Evolutionary conservation across 495 filamentous ascomycete genomes (phyloP).

Genomic region (Immersiella caudata): DNA sequence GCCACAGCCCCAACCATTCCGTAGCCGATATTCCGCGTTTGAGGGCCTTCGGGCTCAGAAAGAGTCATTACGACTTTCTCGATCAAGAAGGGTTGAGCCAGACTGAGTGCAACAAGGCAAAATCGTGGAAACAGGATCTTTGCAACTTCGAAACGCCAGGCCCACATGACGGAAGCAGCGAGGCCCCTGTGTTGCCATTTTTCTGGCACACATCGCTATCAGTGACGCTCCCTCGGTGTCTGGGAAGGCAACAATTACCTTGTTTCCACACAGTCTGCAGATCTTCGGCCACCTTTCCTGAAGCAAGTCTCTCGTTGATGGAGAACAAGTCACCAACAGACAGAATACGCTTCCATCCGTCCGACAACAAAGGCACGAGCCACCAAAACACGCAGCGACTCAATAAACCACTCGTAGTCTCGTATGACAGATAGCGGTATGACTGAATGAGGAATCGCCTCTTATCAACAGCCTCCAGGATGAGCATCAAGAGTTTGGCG

Average conservation of each 20-base stretch:
- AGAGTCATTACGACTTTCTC: constrained; percentile 21
- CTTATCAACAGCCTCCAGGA: constrained; percentile 57
- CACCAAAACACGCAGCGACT: constrained; percentile 39
- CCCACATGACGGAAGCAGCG: neutral
- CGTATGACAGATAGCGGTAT: constrained; percentile 36
- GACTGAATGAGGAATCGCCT: constrained; percentile 40
- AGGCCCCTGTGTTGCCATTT: constrained; percentile 10
- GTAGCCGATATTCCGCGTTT: constrained; percentile 42
- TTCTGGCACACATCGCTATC: neutral
- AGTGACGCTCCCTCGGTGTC: neutral
- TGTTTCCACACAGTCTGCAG: neutral
- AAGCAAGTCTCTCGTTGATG: constrained; percentile 18
- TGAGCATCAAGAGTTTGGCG: neutral
- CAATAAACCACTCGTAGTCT: constrained; percentile 32
- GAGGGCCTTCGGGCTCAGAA: constrained; percentile 33
- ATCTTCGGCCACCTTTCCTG: neutral
- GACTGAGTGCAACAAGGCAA: constrained; percentile 24
- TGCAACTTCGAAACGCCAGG: constrained; percentile 22
- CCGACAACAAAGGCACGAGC: constrained; percentile 37
- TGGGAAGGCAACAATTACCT: neutral
- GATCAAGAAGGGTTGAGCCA: constrained; percentile 37
- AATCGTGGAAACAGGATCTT: constrained; percentile 29
- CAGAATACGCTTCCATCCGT: constrained; percentile 32
- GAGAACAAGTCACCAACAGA: constrained; percentile 30
- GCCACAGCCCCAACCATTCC: constrained; percentile 39